These are phyloP conservation scores for Allium cepa DNA, from an alignment of 106 monocot genomes.

Conservation along the genomic window DNA sequence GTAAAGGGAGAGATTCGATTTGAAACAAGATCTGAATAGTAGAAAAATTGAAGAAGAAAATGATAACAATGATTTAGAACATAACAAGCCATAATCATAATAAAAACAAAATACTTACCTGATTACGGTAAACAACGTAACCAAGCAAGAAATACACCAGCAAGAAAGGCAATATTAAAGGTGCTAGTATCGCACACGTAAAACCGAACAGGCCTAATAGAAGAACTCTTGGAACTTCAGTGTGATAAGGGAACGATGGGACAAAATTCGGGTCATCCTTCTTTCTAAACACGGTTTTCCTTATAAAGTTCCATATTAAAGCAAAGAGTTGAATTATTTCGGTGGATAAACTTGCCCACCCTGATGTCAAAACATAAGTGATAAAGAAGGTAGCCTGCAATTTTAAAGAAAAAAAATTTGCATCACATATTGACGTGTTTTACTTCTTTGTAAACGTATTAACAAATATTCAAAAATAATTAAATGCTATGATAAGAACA, in stretches of 20 bases:
- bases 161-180: slow-evolving; percentile 88
- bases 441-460: too few relatives aligned
- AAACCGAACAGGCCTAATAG: slow-evolving; percentile 88
- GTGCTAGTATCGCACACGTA: slow-evolving; percentile 87
- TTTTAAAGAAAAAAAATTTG: slow-evolving; percentile 11
- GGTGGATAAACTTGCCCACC: slow-evolving; percentile 94
- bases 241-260: slow-evolving; percentile 90
- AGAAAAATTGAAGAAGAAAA: too few relatives aligned
- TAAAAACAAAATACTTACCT: slow-evolving; percentile 31
- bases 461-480: too few relatives aligned
- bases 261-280: slow-evolving; percentile 39
- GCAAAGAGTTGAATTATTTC: slow-evolving; percentile 81
- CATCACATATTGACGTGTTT: too few relatives aligned
- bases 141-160: slow-evolving; percentile 85
- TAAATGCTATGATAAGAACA: too few relatives aligned
- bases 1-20: too few relatives aligned
- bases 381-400: slow-evolving; percentile 94
- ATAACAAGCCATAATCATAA: slow-evolving; percentile 2
- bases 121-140: slow-evolving; percentile 89
- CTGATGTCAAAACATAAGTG: slow-evolving; percentile 95
- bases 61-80: neutral
- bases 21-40: too few relatives aligned
- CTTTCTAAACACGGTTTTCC: slow-evolving; percentile 35
- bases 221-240: slow-evolving; percentile 86
- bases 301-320: slow-evolving; percentile 62